Percentiles rank a stretch among this genome's conserved stretches.
Conservation (phyloP, 495 filamentous ascomycete species). For the Penicillium daleae region DNA sequence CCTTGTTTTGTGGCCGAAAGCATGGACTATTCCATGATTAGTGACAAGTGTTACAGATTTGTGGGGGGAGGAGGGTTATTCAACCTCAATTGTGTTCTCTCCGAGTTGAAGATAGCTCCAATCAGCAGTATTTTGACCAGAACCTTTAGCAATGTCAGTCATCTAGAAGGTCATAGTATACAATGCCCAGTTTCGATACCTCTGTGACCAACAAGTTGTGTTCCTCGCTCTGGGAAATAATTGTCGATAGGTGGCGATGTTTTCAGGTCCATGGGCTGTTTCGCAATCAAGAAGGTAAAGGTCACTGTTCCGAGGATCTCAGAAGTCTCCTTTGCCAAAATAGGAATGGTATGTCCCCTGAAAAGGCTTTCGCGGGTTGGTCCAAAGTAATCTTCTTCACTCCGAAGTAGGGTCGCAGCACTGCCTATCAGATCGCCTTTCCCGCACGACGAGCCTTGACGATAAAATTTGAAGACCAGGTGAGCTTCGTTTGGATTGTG, state of each 20-base stretch:
- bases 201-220: slow-evolving; percentile 33
- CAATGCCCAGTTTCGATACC: no score
- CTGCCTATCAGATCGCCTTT: slow-evolving; percentile 21
- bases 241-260: not conserved
- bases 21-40: no score
- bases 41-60: no score
- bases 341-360: slow-evolving; percentile 33
- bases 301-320: slow-evolving; percentile 34
- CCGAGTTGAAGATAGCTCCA: no score
- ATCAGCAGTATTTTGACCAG: no score
- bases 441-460: not conserved
- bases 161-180: no score
- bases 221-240: not conserved
- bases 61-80: no score
- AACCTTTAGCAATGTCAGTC: no score
- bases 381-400: slow-evolving; percentile 17
- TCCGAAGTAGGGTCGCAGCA: slow-evolving; percentile 26
- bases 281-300: slow-evolving; percentile 34
- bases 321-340: slow-evolving; percentile 28
- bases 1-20: no score
- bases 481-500: slow-evolving; percentile 14
- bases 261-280: slow-evolving; percentile 5
- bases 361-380: slow-evolving; percentile 34
- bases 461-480: slow-evolving; percentile 29
- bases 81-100: no score